Evolutionary conservation across 106 monocot species (phyloP), one percentile per base, ranked within the genome.

Genomic region (Allium fistulosum): DNA sequence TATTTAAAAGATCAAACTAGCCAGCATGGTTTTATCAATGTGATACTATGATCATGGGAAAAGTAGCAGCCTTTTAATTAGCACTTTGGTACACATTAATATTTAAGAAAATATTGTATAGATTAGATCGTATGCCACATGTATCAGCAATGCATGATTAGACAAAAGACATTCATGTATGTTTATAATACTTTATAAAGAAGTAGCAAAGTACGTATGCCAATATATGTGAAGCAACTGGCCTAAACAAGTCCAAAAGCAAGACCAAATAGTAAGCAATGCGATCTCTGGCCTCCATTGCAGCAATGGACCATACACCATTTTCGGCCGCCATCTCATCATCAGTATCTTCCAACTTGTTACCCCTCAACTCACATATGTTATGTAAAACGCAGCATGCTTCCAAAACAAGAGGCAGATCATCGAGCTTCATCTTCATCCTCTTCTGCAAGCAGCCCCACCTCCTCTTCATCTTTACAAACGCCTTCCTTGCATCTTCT

Each of bases 361-460:
- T 87, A 59, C 73, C 69, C 67, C 73, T 75, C 13, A 73, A 67
- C 81, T 95, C 91, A 66, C 95, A 95, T 12, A 95, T 85, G 76
- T 95, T 95, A 58, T 95, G 95, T 49, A 95, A 74, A 2, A 95
- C 88, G 55, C 85, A 88, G 76, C 95, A 95, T 4, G 95, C 95
- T 4, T 83, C 95, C 17, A 95, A 71, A 48, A 95, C 81, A n/a
- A 76, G 81, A 1, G 95, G 95, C 61, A 95, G 58, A 50, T 95
- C 91, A 62, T 75, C 76, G 12, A 95, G 79, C 80, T 95, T 95
- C 55, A 88, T 88, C 78, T 95, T 90, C 6, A 85, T 91, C 72
- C 95, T 67, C 79, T 77, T 91, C 83, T 95, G 91, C 78, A 95
- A 58, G 76, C 95, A 95, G n/a, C 79, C 78, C 95, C 95, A 95